Evolutionary conservation across 371 early-diverging fungal species (phyloP).

Genomic region (Haplosporangium sp.): DNA sequence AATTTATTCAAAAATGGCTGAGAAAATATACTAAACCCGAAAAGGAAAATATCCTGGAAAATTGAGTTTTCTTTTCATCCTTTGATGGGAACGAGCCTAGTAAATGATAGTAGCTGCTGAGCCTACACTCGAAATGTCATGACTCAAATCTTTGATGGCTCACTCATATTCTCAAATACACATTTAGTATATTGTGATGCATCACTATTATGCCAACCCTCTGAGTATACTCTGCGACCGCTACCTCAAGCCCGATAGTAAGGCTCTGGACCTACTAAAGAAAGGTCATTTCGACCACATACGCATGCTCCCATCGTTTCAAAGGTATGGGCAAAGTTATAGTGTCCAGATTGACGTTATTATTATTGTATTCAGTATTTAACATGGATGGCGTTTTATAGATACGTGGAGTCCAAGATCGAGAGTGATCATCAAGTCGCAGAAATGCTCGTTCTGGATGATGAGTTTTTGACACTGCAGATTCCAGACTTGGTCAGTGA

Average conservation of each 20-base stretch:
- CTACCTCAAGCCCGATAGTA: constrained; percentile 40
- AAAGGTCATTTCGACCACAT: constrained; percentile 70
- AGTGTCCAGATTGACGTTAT: background rate
- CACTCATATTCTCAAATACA: too few species aligned
- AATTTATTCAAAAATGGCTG: too few species aligned
- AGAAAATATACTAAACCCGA: too few species aligned
- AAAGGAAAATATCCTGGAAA: too few species aligned
- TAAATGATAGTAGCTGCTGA: too few species aligned
- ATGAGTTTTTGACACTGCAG: constrained; percentile 60
- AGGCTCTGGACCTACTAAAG: constrained; percentile 54
- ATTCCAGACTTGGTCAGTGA: constrained; percentile 58
- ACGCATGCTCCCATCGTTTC: constrained; percentile 84
- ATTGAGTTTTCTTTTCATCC: too few species aligned
- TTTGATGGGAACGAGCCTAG: too few species aligned
- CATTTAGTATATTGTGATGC: constrained; percentile 84
- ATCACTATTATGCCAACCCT: constrained; percentile 88
- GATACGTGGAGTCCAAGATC: constrained; percentile 61
- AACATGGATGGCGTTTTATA: constrained; percentile 5
- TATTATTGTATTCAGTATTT: background rate
- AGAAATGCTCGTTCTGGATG: constrained; percentile 65
- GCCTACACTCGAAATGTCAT: too few species aligned
- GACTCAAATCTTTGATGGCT: too few species aligned
- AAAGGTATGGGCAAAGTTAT: constrained; percentile 40
- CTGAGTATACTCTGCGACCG: constrained; percentile 74
- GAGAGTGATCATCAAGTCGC: constrained; percentile 62